Evolutionary conservation across 805 yeast genomes (phyloP).

Genomic region (Metschnikowia gelsemii): DNA sequence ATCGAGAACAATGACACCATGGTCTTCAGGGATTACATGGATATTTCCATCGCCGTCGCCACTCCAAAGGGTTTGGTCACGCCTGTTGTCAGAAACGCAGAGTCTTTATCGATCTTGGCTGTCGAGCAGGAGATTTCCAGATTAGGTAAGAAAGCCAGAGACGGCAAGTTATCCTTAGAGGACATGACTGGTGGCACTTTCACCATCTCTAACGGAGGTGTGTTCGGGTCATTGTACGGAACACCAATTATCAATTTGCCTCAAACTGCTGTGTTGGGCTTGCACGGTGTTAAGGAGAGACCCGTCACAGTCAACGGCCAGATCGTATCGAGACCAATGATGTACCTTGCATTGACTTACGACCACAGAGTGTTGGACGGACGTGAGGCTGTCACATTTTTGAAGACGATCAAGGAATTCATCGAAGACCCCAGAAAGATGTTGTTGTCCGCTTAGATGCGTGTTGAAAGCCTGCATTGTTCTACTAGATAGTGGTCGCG

Average conservation of each 20-base stretch:
- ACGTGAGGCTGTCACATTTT: conserved; percentile 97
- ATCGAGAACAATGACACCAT: conserved; percentile 90
- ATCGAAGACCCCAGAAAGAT: conserved; percentile 99
- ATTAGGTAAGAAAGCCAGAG: conserved; percentile 92
- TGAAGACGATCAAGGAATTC: conserved; percentile 92
- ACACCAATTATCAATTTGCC: conserved; percentile 98
- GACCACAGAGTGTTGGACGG: conserved; percentile 98
- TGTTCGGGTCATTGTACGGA: conserved; percentile 95
- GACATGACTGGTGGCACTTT: conserved; percentile 99
- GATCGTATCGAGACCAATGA: conserved; percentile 97
- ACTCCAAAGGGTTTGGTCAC: conserved; percentile 99
- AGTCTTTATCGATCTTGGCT: conserved; percentile 81
- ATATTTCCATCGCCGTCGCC: conserved; percentile 95
- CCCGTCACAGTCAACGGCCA: conserved; percentile 96
- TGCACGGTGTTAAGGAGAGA: conserved; percentile 97
- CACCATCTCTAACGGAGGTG: conserved; percentile 99
- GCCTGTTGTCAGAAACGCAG: conserved; percentile 96
- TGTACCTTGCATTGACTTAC: conserved; percentile 97
- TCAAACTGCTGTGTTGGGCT: conserved; percentile 95
- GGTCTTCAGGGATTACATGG: conserved; percentile 94
- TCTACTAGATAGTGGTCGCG: background rate
- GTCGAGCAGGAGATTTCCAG: conserved; percentile 81
- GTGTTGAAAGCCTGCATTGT: conserved; percentile 6
- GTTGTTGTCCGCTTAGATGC: conserved; percentile 47
- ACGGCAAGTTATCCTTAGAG: conserved; percentile 92